phyloP scores from a whole-genome alignment of 805 yeast species.

The Groenewaldozyma salmanticensis region DNA sequence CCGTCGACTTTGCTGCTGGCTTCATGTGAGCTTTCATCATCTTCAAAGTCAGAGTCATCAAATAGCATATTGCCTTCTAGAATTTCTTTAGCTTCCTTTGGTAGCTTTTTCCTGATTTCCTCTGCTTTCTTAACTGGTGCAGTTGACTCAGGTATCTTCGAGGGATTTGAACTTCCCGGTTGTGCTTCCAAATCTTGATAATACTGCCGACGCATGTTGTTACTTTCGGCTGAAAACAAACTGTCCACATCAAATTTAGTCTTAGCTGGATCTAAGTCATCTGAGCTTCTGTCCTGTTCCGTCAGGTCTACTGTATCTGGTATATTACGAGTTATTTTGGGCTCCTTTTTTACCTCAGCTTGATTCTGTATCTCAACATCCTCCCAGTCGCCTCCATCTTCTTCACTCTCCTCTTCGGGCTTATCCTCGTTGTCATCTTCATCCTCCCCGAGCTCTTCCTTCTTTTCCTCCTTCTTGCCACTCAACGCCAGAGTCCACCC shows the following conservation, averaged over 20 bases:
- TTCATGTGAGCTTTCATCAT: neutral
- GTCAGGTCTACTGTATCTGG: too few relatives aligned
- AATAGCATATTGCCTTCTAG: neutral
- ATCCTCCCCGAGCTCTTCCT: conserved; percentile 22
- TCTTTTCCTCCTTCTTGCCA: conserved; percentile 15
- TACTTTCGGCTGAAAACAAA: neutral
- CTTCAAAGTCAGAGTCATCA: conserved; percentile 2
- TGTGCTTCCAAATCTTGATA: neutral
- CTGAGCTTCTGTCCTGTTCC: neutral
- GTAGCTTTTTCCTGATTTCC: neutral
- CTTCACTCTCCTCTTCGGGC: conserved; percentile 22
- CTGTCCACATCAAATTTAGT: too few relatives aligned
- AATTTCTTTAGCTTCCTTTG: neutral
- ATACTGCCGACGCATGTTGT: neutral
- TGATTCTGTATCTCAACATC: conserved; percentile 44
- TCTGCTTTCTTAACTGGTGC: conserved; percentile 11
- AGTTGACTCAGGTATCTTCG: too few relatives aligned
- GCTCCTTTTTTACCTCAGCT: neutral
- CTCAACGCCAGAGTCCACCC: conserved; percentile 73
- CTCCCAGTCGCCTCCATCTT: conserved; percentile 36
- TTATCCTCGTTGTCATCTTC: conserved; percentile 18
- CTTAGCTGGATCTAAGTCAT: conserved; percentile 1
- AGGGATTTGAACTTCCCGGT: too few relatives aligned
- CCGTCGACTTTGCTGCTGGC: too few relatives aligned
- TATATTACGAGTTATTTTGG: too few relatives aligned